phyloP scores from a whole-genome alignment of 192 early-diverging fungal species.

The Mortierella hygrophila region DNA sequence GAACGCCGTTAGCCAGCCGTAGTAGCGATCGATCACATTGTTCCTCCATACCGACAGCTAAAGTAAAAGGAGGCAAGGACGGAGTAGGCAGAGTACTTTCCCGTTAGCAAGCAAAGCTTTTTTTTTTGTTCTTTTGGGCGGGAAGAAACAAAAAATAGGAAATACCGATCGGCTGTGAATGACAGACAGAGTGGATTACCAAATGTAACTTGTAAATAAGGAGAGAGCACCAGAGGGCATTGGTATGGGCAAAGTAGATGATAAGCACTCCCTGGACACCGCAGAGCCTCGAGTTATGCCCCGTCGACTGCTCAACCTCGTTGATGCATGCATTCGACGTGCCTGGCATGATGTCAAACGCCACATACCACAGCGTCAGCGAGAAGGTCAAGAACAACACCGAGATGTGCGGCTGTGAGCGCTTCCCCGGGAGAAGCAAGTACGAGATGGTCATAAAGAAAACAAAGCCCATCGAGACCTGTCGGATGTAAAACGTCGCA shows the following conservation, averaged over 20 bases:
- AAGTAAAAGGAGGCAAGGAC: neutral
- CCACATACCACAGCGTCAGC: constrained; percentile 34
- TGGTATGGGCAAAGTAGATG: constrained; percentile 44
- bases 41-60: constrained; percentile 48
- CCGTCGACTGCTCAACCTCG: constrained; percentile 42
- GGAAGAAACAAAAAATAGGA: neutral
- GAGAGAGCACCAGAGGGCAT: constrained; percentile 44
- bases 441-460: constrained; percentile 53
- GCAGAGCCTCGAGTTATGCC: constrained; percentile 37
- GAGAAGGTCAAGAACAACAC: constrained; percentile 43
- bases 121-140: neutral
- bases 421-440: constrained; percentile 36
- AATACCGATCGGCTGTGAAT: neutral
- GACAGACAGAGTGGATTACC: constrained; percentile 15
- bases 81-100: neutral
- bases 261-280: constrained; percentile 47
- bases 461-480: constrained; percentile 28
- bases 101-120: neutral
- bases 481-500: constrained; percentile 18
- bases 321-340: constrained; percentile 46
- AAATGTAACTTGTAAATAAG: constrained; percentile 53
- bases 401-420: constrained; percentile 48
- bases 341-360: constrained; percentile 52
- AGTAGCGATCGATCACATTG: constrained; percentile 46
- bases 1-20: constrained; percentile 33